Conservation (phyloP, 163 green algal species). For the Chlorella variabilis region DNA sequence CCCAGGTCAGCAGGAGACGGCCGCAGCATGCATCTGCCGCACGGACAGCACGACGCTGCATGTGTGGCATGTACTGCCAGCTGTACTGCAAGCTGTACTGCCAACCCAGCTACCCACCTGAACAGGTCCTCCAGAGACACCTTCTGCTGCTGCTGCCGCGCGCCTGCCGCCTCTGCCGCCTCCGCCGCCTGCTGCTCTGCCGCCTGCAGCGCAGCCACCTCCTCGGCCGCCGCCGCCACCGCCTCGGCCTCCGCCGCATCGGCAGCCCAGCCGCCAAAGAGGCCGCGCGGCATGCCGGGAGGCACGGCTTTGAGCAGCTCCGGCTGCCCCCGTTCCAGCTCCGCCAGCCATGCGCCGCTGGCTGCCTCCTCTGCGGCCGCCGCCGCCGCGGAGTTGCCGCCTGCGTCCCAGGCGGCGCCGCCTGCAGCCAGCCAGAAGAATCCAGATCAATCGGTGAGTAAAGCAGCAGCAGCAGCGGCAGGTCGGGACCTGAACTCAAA, state of each 20-base stretch:
- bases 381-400: slow-evolving; percentile 40
- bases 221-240: not conserved
- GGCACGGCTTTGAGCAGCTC: slow-evolving; percentile 17
- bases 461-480: not conserved
- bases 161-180: slow-evolving; percentile 12
- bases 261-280: slow-evolving; percentile 69
- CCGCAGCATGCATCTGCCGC: too few relatives aligned
- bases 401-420: slow-evolving; percentile 46
- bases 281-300: slow-evolving; percentile 62
- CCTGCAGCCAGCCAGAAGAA: slow-evolving; percentile 28
- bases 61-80: too few relatives aligned
- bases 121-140: slow-evolving; percentile 49
- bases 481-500: not conserved
- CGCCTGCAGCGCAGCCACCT: slow-evolving; percentile 57
- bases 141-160: slow-evolving; percentile 31
- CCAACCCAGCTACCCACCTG: slow-evolving; percentile 19
- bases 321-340: slow-evolving; percentile 39
- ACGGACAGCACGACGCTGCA: too few relatives aligned
- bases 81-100: too few relatives aligned
- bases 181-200: not conserved
- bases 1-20: not conserved
- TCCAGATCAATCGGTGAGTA: not conserved
- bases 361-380: slow-evolving; percentile 57
- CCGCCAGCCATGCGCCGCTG: slow-evolving; percentile 61
- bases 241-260: slow-evolving; percentile 18